Evolutionary conservation across 345 rosid species (phyloP), one percentile per base, ranked within the genome.

Genomic region (Melastoma malabathricum): DNA sequence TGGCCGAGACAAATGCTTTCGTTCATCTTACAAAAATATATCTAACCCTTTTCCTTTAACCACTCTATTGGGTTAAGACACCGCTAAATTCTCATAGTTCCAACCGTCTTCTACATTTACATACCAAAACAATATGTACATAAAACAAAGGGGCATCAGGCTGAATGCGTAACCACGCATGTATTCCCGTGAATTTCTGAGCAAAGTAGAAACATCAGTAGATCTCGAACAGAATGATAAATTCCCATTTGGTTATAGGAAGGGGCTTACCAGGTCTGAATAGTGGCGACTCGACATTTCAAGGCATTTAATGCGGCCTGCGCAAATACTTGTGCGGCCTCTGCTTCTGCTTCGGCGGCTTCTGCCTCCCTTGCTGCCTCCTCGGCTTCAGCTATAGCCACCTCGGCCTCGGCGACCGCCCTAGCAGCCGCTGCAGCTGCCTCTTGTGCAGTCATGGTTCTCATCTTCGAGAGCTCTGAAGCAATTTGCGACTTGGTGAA

Each of bases 391-490:
- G 93, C 78, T 48, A 82, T 80, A 10, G 98, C 96, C 62, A 72
- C 75, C 65, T 92, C 98, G 27, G 98, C 98, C 67, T 84, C 96
- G 60, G 89, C 95, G 64, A 92, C 81, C 62, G 96, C 95, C 69
- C 68, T 77, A 62, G 96, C 95, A 52, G 98, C 95, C 31, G 93
- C 87, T 3, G 80, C 95, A 54, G 96, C 93, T 60, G 98, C 95
- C 68, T 84, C 95, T 61, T 71, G 70, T 20, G 93, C 79, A 50
- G 96, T 79, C 98, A 82, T 82, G 65, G 82, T 80, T 64, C 69
- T 72, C 64, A 86, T 79, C 78, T 64, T 84, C 47, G 66, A 59
- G 44, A 80, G 68, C 44, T 80, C 83, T 50, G 66, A 70, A 46
- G 83, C 80, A 46, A 70, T 70, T 64, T 75, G 79, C n/a, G 81